Evolutionary conservation across 1,284 basidiomycete genomes (phyloP).

Genomic region (Malassezia restricta): DNA sequence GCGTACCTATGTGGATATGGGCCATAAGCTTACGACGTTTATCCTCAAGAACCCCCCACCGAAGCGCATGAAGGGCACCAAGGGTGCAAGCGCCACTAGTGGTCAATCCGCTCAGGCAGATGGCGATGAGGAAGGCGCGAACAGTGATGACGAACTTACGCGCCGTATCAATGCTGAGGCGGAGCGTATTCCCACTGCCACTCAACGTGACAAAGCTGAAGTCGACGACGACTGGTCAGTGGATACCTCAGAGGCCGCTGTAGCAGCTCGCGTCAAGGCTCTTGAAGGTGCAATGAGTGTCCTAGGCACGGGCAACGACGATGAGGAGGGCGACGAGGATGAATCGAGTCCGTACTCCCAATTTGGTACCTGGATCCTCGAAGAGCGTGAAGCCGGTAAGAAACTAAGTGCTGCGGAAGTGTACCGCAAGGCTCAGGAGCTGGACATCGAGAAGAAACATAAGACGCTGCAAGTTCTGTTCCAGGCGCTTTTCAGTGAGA

Average conservation of each 20-base stretch:
- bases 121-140: conserved; percentile 29
- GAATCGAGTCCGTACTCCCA: conserved; percentile 59
- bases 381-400: conserved; percentile 55
- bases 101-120: conserved; percentile 60
- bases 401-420: conserved; percentile 55
- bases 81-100: conserved; percentile 46
- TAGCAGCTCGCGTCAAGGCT: conserved; percentile 69
- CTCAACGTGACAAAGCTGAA: conserved; percentile 50
- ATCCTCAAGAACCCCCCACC: conserved; percentile 92
- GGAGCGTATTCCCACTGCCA: conserved; percentile 46
- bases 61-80: conserved; percentile 50
- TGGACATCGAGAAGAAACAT: conserved; percentile 91
- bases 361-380: conserved; percentile 75
- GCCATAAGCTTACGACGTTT: conserved; percentile 90
- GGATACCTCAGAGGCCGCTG: conserved; percentile 81
- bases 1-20: conserved; percentile 82
- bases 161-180: conserved; percentile 52
- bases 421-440: conserved; percentile 77
- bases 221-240: conserved; percentile 67
- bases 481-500: conserved; percentile 71
- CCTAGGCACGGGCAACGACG: conserved; percentile 51
- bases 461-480: conserved; percentile 74
- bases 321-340: conserved; percentile 63
- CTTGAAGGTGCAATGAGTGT: conserved; percentile 58
- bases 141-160: conserved; percentile 49